Percentiles rank a stretch among this genome's conserved stretches.
Conservation (phyloP, 2,329 filamentous ascomycete species). For the Geosmithia putterillii region DNA sequence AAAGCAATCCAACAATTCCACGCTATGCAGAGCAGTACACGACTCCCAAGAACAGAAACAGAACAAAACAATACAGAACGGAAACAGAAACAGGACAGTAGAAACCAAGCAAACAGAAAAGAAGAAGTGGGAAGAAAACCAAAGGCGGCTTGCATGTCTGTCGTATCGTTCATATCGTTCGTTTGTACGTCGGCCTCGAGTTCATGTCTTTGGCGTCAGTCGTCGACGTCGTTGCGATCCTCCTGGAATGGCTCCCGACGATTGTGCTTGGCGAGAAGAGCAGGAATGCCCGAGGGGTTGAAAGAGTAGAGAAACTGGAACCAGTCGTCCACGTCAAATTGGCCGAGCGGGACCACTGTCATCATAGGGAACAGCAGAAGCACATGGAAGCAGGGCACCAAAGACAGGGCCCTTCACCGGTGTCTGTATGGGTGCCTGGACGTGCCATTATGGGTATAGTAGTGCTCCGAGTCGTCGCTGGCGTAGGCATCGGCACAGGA, state of each 20-base stretch:
- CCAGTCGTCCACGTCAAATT: constrained; percentile 35
- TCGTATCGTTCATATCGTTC: too few species aligned
- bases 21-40: neutral
- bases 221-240: too few species aligned
- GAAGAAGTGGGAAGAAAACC: neutral
- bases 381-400: constrained; percentile 32
- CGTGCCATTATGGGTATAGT: constrained; percentile 34
- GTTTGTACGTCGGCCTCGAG: too few species aligned
- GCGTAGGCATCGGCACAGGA: constrained; percentile 21
- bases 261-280: constrained; percentile 33
- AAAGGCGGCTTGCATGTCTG: neutral
- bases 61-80: neutral
- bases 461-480: constrained; percentile 44
- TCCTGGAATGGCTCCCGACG: too few species aligned
- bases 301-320: constrained; percentile 33
- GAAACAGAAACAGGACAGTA: neutral
- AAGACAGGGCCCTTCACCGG: constrained; percentile 43
- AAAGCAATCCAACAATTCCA: neutral
- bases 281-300: constrained; percentile 34
- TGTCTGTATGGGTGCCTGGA: constrained; percentile 30
- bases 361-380: constrained; percentile 8
- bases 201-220: too few species aligned
- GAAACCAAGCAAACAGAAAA: constrained; percentile 4
- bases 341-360: too few species aligned
- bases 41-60: constrained; percentile 4